A percentile compares a stretch with the other conserved stretches of the same genome.
Evolutionary conservation across 140 eudicot species (phyloP).

Genomic region (Flaveria floridana): DNA sequence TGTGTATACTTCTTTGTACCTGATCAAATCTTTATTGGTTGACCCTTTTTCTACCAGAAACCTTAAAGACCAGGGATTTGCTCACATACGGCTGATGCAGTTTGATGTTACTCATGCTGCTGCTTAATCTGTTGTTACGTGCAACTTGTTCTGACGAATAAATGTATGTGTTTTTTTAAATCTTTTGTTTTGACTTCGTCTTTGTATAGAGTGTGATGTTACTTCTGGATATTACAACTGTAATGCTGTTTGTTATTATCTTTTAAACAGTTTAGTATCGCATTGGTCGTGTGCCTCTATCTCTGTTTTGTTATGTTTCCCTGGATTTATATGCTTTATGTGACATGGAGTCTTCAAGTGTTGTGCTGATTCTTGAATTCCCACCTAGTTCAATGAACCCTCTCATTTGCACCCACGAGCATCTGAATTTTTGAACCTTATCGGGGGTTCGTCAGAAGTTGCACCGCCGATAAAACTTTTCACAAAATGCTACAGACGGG

Average conservation of each 20-base stretch:
- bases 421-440: background rate
- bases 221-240: constrained; percentile 13
- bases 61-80: constrained; percentile 31
- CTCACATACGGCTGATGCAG: constrained; percentile 17
- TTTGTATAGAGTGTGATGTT: constrained; percentile 32
- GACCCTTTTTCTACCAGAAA: constrained; percentile 30
- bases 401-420: constrained; percentile 31
- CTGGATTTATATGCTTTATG: background rate
- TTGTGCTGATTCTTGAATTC: constrained; percentile 23
- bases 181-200: constrained; percentile 14
- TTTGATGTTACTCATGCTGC: constrained; percentile 2
- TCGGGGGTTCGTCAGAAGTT: too few species aligned
- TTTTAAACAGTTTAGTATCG: background rate
- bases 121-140: constrained; percentile 28
- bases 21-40: background rate
- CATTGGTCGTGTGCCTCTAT: background rate
- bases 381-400: constrained; percentile 27
- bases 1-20: constrained; percentile 5
- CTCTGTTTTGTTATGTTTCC: background rate
- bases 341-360: background rate
- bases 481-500: too few species aligned
- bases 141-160: constrained; percentile 28
- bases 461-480: too few species aligned
- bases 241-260: constrained; percentile 20
- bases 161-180: constrained; percentile 25